Conservation (phyloP, 805 yeast genomes). For the Candida rishiriensis region DNA sequence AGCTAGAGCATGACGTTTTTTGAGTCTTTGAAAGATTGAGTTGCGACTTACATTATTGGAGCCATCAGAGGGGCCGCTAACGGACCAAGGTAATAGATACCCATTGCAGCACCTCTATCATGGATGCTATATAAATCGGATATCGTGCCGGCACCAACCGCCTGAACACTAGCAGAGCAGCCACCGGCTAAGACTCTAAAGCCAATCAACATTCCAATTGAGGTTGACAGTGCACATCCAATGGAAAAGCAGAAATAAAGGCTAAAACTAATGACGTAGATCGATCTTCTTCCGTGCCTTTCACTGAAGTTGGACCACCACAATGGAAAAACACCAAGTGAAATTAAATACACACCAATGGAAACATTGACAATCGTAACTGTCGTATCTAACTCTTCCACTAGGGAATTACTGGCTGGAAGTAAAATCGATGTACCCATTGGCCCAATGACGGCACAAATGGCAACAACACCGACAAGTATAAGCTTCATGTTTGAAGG, state of each 20-base stretch:
- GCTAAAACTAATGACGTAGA: constrained; percentile 64
- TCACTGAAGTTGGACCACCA: constrained; percentile 90
- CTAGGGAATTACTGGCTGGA: constrained; percentile 68
- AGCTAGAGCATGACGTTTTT: no score
- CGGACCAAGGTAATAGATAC: constrained; percentile 75
- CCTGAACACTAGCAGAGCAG: constrained; percentile 78
- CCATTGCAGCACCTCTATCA: constrained; percentile 75
- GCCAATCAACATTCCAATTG: constrained; percentile 57
- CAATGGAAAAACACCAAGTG: constrained; percentile 75
- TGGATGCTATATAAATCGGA: constrained; percentile 65
- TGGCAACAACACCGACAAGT: constrained; percentile 63
- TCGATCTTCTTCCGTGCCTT: constrained; percentile 65
- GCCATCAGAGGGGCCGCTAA: constrained; percentile 75
- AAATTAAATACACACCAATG: constrained; percentile 70
- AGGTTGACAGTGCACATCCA: constrained; percentile 65
- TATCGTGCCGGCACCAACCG: constrained; percentile 87
- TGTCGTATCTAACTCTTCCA: constrained; percentile 49
- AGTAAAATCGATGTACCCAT: constrained; percentile 83
- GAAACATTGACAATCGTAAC: constrained; percentile 65
- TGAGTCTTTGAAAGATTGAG: no score
- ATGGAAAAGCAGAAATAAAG: constrained; percentile 62
- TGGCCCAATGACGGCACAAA: constrained; percentile 78
- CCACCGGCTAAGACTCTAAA: constrained; percentile 75
- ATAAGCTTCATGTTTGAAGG: constrained; percentile 44
- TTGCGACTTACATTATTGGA: constrained; percentile 46